Conservation (phyloP, 345 rosid genomes). For the Lumnitzera littorea region DNA sequence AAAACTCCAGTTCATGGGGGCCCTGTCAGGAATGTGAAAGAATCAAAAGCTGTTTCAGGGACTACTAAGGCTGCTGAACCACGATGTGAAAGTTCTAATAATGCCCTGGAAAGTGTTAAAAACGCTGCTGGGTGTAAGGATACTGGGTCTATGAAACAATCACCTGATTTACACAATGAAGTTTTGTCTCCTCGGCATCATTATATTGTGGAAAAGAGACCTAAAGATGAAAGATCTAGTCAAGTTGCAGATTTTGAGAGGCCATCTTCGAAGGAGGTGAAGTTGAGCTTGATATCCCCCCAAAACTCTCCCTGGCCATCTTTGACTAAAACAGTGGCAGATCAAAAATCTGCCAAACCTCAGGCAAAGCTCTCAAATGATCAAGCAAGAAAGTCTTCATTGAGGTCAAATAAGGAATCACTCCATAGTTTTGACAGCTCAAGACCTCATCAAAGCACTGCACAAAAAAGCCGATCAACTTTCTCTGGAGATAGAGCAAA, state of each 20-base stretch:
- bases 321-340: slow-evolving; percentile 25
- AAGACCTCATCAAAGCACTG: slow-evolving; percentile 31
- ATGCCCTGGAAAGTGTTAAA: slow-evolving; percentile 20
- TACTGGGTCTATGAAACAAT: slow-evolving; percentile 20
- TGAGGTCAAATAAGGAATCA: slow-evolving; percentile 32
- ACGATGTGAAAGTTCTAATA: slow-evolving; percentile 18
- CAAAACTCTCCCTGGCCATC: slow-evolving; percentile 35
- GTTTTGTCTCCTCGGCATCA: slow-evolving; percentile 20
- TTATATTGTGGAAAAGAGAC: slow-evolving; percentile 22
- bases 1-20: slow-evolving; percentile 85
- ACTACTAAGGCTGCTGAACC: slow-evolving; percentile 23
- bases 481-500: slow-evolving; percentile 44
- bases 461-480: slow-evolving; percentile 37
- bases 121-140: slow-evolving; percentile 26
- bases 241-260: slow-evolving; percentile 26
- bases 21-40: slow-evolving; percentile 26
- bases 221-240: slow-evolving; percentile 13
- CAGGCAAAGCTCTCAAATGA: slow-evolving; percentile 29
- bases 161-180: slow-evolving; percentile 24
- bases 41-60: slow-evolving; percentile 22
- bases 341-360: slow-evolving; percentile 38
- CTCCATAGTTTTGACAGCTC: slow-evolving; percentile 26
- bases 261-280: slow-evolving; percentile 28
- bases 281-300: slow-evolving; percentile 38
- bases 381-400: slow-evolving; percentile 32